phyloP scores from a whole-genome alignment of 768 basidiomycete genomes.

The Suillus placidus region DNA sequence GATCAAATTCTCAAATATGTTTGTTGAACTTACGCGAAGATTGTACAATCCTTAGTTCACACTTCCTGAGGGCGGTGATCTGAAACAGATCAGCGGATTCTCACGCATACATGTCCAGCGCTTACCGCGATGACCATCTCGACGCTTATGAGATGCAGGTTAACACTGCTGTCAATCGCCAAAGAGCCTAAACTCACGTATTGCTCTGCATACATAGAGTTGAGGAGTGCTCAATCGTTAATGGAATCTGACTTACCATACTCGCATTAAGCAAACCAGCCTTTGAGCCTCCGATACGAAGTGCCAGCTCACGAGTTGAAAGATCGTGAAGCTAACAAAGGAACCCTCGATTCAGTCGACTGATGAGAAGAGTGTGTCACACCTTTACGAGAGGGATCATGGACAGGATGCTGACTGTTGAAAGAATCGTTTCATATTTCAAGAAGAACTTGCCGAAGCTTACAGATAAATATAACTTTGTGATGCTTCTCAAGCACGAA shows the following conservation, averaged over 20 bases:
- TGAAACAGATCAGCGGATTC: slow-evolving; percentile 27
- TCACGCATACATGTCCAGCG: slow-evolving; percentile 11
- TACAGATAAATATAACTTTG: slow-evolving; percentile 64
- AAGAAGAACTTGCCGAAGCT: slow-evolving; percentile 24
- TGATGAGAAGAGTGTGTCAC: neutral
- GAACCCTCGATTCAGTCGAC: slow-evolving; percentile 12
- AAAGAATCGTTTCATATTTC: neutral
- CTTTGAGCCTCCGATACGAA: slow-evolving; percentile 74
- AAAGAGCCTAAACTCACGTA: slow-evolving; percentile 38
- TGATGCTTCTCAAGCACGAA: slow-evolving; percentile 50
- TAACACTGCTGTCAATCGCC: slow-evolving; percentile 3
- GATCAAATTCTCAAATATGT: neutral
- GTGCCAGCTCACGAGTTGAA: slow-evolving; percentile 69
- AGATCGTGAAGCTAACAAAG: slow-evolving; percentile 69
- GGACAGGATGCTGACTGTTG: slow-evolving; percentile 62
- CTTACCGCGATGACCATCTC: slow-evolving; percentile 74
- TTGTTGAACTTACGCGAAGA: slow-evolving; percentile 58
- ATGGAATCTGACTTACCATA: slow-evolving; percentile 51
- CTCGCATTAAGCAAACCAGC: slow-evolving; percentile 83
- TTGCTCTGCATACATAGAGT: slow-evolving; percentile 52
- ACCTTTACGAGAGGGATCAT: slow-evolving; percentile 83
- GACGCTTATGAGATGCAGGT: slow-evolving; percentile 40
- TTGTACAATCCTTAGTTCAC: slow-evolving; percentile 82
- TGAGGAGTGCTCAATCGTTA: slow-evolving; percentile 2
- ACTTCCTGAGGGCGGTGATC: slow-evolving; percentile 81